Conservation (phyloP, 192 early-diverging fungal genomes). For the Martensiomyces pterosporus region DNA sequence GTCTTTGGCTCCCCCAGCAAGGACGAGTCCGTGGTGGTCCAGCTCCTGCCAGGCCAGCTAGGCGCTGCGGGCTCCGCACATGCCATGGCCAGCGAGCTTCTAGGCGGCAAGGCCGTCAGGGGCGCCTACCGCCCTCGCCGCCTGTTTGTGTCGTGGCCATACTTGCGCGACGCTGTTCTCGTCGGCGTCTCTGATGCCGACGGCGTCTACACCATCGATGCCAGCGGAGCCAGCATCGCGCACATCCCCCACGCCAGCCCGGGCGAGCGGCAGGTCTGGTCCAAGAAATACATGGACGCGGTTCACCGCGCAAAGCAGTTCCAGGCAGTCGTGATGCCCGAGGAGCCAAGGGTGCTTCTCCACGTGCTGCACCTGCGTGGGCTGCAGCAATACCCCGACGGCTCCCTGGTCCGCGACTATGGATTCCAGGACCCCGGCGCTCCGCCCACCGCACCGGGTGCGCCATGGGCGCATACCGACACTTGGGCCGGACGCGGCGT, state of each 20-base stretch:
- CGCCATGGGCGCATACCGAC: conserved; percentile 23
- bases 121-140: conserved; percentile 32
- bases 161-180: conserved; percentile 76
- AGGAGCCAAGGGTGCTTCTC: conserved; percentile 17
- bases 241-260: conserved; percentile 8
- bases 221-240: conserved; percentile 9
- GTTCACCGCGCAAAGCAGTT: conserved; percentile 20
- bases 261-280: conserved; percentile 25
- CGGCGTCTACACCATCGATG: conserved; percentile 49
- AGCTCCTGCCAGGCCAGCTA: conserved; percentile 12
- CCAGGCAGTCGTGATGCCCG: conserved; percentile 15
- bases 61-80: conserved; percentile 7
- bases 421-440: too few relatives aligned
- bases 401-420: conserved; percentile 45
- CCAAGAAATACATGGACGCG: conserved; percentile 23
- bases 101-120: conserved; percentile 22
- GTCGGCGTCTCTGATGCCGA: conserved; percentile 66
- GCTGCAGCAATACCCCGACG: conserved; percentile 33
- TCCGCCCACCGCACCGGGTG: neutral
- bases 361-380: conserved; percentile 45
- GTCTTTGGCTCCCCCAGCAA: conserved; percentile 81
- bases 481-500: conserved; percentile 24
- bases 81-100: conserved; percentile 26
- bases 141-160: conserved; percentile 72
- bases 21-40: conserved; percentile 47